Evolutionary conservation across 352 stramenopile species (phyloP).

Genomic region (Pythium aquatile): DNA sequence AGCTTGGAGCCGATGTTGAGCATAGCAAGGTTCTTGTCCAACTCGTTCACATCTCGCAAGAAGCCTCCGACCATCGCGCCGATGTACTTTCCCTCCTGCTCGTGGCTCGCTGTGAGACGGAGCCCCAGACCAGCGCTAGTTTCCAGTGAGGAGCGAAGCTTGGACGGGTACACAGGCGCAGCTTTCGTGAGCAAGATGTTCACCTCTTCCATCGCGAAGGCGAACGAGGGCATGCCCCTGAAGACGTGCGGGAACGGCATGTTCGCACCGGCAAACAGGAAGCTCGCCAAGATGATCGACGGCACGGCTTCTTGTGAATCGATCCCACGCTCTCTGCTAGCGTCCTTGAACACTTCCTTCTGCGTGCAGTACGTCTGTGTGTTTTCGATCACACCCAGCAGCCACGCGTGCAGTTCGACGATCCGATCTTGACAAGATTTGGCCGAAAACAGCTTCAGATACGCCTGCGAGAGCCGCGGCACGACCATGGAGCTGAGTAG

Average conservation of each 20-base stretch:
- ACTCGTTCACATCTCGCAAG: constrained; percentile 47
- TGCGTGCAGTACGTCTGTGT: constrained; percentile 58
- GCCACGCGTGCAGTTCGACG: constrained; percentile 69
- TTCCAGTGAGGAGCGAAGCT: constrained; percentile 58
- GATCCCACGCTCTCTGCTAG: constrained; percentile 19
- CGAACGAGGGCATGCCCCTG: constrained; percentile 65
- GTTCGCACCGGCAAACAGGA: constrained; percentile 74
- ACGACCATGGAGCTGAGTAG: constrained; percentile 55
- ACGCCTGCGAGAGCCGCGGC: constrained; percentile 66
- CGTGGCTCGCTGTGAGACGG: constrained; percentile 53
- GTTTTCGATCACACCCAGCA: constrained; percentile 61
- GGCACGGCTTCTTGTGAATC: constrained; percentile 43
- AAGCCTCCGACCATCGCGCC: constrained; percentile 74
- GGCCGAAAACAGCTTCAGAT: constrained; percentile 79
- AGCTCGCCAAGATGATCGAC: constrained; percentile 58
- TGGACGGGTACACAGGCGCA: constrained; percentile 58
- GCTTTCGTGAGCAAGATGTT: constrained; percentile 55
- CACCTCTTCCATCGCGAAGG: constrained; percentile 66
- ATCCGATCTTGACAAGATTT: constrained; percentile 78
- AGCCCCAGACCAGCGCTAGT: constrained; percentile 56
- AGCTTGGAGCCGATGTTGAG: constrained; percentile 65
- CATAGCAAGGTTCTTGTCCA: constrained; percentile 56
- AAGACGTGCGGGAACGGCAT: constrained; percentile 69
- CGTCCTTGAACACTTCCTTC: constrained; percentile 29
- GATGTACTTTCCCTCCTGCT: constrained; percentile 58